These are phyloP conservation scores for Aphanomyces euteiches DNA, from an alignment of 352 stramenopile genomes.

Conservation along the genomic window DNA sequence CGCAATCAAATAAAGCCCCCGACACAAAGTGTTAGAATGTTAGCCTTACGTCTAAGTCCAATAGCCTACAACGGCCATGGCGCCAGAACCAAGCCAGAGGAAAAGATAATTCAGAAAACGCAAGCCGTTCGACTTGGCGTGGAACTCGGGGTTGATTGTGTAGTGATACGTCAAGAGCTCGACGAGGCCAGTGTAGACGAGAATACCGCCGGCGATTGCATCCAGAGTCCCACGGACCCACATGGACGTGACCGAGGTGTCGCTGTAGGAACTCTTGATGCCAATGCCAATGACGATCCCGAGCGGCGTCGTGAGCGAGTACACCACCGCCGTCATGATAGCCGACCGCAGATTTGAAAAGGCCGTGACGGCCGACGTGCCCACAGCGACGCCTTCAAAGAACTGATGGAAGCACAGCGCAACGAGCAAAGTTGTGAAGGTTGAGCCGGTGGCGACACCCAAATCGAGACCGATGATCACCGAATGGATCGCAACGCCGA, in stretches of 20 bases:
- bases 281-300: conserved; percentile 33
- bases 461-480: conserved; percentile 36
- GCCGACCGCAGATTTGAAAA: conserved; percentile 23
- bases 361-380: conserved; percentile 26
- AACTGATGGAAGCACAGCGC: conserved; percentile 37
- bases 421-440: conserved; percentile 29
- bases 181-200: conserved; percentile 34
- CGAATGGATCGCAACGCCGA: conserved; percentile 31
- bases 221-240: conserved; percentile 31
- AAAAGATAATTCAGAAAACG: conserved; percentile 26
- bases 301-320: conserved; percentile 31
- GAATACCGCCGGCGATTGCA: conserved; percentile 34
- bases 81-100: conserved; percentile 26
- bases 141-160: conserved; percentile 31
- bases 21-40: too few relatives aligned
- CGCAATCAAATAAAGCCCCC: too few relatives aligned
- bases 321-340: conserved; percentile 17
- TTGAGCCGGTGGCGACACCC: conserved; percentile 15
- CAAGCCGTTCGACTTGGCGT: conserved; percentile 3
- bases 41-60: too few relatives aligned
- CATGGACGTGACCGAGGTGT: conserved; percentile 6
- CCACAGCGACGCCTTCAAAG: conserved; percentile 36
- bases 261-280: conserved; percentile 30
- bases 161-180: conserved; percentile 32
- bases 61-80: conserved; percentile 34